Evolutionary conservation across 257 asterid species (phyloP).

Genomic region (Solanum ahanhuiri): DNA sequence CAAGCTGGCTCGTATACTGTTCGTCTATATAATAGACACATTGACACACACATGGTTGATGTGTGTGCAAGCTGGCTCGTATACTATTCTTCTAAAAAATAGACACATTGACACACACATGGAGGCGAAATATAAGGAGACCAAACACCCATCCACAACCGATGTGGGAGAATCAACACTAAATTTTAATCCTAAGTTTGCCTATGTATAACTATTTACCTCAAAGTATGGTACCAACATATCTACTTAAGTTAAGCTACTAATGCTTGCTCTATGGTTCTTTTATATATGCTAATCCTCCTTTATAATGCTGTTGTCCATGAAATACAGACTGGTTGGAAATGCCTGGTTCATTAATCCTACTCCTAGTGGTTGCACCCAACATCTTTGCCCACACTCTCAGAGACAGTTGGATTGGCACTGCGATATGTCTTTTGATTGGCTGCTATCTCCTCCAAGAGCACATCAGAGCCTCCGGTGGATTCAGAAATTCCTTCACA

Average conservation of each 20-base stretch:
- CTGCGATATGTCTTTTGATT: constrained; percentile 44
- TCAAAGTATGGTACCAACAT: neutral
- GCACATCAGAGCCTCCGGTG: constrained; percentile 84
- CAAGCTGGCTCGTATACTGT: neutral
- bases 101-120: neutral
- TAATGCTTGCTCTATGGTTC: neutral
- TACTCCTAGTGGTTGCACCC: constrained; percentile 81
- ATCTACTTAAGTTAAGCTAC: neutral
- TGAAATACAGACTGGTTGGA: constrained; percentile 61
- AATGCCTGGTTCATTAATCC: constrained; percentile 89
- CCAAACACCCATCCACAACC: neutral
- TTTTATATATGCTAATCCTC: neutral
- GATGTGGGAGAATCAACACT: neutral
- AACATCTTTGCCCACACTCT: constrained; percentile 45
- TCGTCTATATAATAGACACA: neutral
- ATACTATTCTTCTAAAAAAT: neutral
- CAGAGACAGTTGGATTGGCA: constrained; percentile 56
- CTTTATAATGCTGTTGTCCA: neutral
- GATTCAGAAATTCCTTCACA: constrained; percentile 80
- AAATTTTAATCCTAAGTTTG: neutral
- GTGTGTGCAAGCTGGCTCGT: too few relatives aligned
- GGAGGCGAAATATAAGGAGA: neutral
- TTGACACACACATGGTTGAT: too few relatives aligned
- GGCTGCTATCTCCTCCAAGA: constrained; percentile 87
- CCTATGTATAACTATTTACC: neutral